phyloP scores from a whole-genome alignment of 225 moss, liverwort and hornwort species.

The Bryoerythrophyllum caledonicum region DNA sequence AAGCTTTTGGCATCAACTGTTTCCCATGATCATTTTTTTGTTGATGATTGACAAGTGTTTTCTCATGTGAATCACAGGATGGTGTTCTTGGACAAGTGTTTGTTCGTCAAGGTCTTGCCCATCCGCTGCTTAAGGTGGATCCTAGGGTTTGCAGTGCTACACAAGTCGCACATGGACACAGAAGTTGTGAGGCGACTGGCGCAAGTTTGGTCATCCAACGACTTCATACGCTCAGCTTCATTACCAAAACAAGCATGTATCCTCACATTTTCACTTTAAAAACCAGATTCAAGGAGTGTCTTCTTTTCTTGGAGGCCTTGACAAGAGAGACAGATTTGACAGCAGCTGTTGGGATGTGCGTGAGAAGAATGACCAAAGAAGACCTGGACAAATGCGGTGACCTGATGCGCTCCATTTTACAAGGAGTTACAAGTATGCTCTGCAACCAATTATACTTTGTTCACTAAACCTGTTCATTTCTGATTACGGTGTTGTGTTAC shows the following conservation, averaged over 20 bases:
- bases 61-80: constrained; percentile 51
- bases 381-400: constrained; percentile 62
- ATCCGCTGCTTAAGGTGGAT: constrained; percentile 89
- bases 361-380: constrained; percentile 69
- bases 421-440: constrained; percentile 72
- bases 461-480: not conserved
- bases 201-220: constrained; percentile 79
- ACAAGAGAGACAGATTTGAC: constrained; percentile 71
- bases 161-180: constrained; percentile 45
- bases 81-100: constrained; percentile 75
- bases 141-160: constrained; percentile 72
- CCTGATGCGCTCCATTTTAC: constrained; percentile 63
- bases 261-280: constrained; percentile 30
- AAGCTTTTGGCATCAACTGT: not conserved
- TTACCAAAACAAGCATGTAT: constrained; percentile 92
- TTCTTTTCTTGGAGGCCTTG: constrained; percentile 29
- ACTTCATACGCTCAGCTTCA: constrained; percentile 78
- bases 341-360: constrained; percentile 84
- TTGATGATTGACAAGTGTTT: constrained; percentile 19
- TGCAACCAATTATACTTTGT: constrained; percentile 13
- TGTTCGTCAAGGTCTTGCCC: constrained; percentile 81
- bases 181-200: constrained; percentile 66
- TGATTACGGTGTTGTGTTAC: constrained; percentile 19
- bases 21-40: constrained; percentile 3
- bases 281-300: not conserved